Base-by-base conservation (phyloP, 1,139 yeast genomes). In the Geotrichum restrictum region DNA sequence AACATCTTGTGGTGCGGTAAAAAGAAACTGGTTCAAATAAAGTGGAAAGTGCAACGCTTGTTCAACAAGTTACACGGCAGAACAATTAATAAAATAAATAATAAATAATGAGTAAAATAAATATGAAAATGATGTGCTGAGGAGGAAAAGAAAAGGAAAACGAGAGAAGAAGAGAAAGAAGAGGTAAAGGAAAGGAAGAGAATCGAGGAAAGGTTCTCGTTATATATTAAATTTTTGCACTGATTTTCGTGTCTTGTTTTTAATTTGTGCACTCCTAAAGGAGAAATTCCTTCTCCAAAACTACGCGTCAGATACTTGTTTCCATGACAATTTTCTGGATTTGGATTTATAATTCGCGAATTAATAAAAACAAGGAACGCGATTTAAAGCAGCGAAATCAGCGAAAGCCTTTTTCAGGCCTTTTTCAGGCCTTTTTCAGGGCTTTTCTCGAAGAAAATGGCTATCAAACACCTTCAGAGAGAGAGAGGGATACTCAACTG, bases 1-100 rank as follows among this genome's bases (percentile, higher is more conserved):
- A 73, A 78, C 82, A 78, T 78, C 40, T 39, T 54, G 51, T 18
- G 33, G 18, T 18, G 34, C 16, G 16, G 42, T 19, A 19, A 31
- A 31, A 36, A 40, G 24, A 24, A 42, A 29, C 13, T 16, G 21
- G 34, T 27, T 39, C 3, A 22, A 39, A 21, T 19, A 31, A 29
- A 14, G 37, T 16, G 27, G 6, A 18, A 32, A 13, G 21, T 27
- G 24, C 32, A 18, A 41, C 21, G 18, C 51, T 29, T 36, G 51
- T 42, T 27, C 40, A 19, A 33, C 39, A 37, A 43, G 51, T 40
- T 6, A 24, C 24, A n/a, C n/a, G n/a, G n/a, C n/a, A n/a, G n/a
- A n/a, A n/a, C n/a, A n/a, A n/a, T n/a, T n/a, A 31, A 34, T 22
- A 13, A 27, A 38, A 45, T 44, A 44, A 36, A 44, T 44, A 38